Evolutionary conservation across 768 basidiomycete species (phyloP), one percentile per base, ranked within the genome.

Genomic region (Mycena sanguinolenta): DNA sequence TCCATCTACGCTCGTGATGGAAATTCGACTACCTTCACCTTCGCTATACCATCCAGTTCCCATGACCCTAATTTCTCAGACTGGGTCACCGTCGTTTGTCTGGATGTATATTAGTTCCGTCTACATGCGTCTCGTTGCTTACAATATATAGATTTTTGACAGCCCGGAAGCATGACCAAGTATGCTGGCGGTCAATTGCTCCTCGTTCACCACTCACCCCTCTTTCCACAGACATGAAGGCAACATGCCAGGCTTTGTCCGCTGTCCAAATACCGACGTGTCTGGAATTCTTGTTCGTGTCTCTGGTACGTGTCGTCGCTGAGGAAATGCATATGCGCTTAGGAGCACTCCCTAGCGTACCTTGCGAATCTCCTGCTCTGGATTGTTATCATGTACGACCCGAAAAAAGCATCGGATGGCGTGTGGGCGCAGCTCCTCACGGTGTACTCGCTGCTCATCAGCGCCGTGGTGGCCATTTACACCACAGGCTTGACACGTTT

Each of bases 371-470:
- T 65, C 19, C 30, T 65, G 28, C 54, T 65, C n/a, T 23, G 63
- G 63, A 25, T 63, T 32, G 34, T 63, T 32, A 36, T 54, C 14
- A 63, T 63, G 36, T 63, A 63, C 21, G 21, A 44, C 42, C 42
- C 63, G 6, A 16, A 57, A 57, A 53, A 65, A 21, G 53, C 63
- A 7, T 54, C 63, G 27, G 44, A 9, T 2, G 63, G 25, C n/a
- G 63, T 65, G n/a, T 65, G 63, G 63, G 39, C 63, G 16, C 63
- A 65, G 54, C 28, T 65, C 19, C 38, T 64, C 10, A 64, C 63
- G 17, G 53, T 64, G 25, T 64, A 64, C 27, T 64, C 63, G 19
- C 63, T 65, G 3, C 63, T 65, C 42, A 27, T 65, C 42, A 65
- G 64, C 44, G 64, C 42, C 4, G 25, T 58, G 17, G 46, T 65